Conservation (phyloP, 768 basidiomycete genomes). For the Imleria badia region DNA sequence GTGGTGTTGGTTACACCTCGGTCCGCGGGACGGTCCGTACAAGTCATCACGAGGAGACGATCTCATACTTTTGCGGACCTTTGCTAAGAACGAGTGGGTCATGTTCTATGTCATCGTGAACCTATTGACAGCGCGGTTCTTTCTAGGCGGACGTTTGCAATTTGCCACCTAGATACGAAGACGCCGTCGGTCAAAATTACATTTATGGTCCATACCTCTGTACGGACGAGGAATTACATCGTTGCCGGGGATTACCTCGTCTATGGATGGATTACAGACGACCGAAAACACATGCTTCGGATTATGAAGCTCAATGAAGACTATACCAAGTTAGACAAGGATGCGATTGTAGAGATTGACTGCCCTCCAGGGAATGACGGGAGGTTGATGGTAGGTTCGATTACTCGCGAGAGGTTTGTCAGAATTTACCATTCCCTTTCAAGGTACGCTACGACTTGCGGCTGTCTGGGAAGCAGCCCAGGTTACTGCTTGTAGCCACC, state of each 20-base stretch:
- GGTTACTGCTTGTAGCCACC: conserved; percentile 24
- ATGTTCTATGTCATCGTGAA: background rate
- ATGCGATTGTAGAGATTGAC: conserved; percentile 27
- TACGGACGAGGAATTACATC: conserved; percentile 26
- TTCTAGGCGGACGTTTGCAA: conserved; percentile 24
- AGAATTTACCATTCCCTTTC: background rate
- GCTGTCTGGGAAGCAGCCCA: conserved; percentile 25
- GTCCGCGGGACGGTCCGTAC: conserved; percentile 27
- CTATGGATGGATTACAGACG: conserved; percentile 32
- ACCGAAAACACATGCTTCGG: conserved; percentile 29
- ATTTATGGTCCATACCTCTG: conserved; percentile 23
- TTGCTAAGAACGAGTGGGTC: conserved; percentile 26
- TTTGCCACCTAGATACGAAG: conserved; percentile 28
- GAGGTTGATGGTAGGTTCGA: conserved; percentile 23
- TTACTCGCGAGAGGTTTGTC: background rate
- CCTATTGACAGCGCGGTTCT: background rate
- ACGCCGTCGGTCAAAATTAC: conserved; percentile 26
- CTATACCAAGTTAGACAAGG: conserved; percentile 21
- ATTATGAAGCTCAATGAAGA: conserved; percentile 31
- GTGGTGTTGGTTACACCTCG: conserved; percentile 27
- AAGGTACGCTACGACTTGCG: conserved; percentile 32
- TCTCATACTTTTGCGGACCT: conserved; percentile 28
- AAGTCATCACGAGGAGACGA: conserved; percentile 32
- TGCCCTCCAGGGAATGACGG: conserved; percentile 29
- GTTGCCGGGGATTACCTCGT: conserved; percentile 25